phyloP scores from a whole-genome alignment of 2,329 filamentous ascomycete species.

The Thelonectria discophora region DNA sequence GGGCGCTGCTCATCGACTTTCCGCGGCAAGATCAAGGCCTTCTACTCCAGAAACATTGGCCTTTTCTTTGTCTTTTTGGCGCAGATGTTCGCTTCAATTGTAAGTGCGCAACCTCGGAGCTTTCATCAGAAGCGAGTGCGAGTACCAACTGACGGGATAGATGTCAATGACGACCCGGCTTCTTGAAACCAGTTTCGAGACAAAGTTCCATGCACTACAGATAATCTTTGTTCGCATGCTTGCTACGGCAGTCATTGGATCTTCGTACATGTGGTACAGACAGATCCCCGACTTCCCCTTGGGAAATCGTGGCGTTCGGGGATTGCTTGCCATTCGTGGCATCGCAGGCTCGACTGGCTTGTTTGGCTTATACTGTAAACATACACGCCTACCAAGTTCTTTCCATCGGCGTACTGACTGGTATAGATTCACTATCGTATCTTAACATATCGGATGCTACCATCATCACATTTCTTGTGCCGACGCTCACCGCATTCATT shows the following conservation, averaged over 20 bases:
- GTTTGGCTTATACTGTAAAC: slow-evolving; percentile 62
- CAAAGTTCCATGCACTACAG: slow-evolving; percentile 52
- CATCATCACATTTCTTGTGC: slow-evolving; percentile 81
- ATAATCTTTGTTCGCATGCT: slow-evolving; percentile 56
- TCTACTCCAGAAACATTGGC: slow-evolving; percentile 57
- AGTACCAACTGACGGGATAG: slow-evolving; percentile 34
- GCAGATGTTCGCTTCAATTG: slow-evolving; percentile 53
- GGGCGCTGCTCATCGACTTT: background rate
- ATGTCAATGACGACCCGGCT: slow-evolving; percentile 53
- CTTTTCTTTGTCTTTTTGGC: slow-evolving; percentile 52
- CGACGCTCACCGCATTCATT: slow-evolving; percentile 72
- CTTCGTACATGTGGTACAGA: slow-evolving; percentile 52
- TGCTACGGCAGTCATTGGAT: slow-evolving; percentile 48
- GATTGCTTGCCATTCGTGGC: slow-evolving; percentile 71
- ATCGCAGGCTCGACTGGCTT: slow-evolving; percentile 72
- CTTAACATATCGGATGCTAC: slow-evolving; percentile 81
- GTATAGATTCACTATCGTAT: slow-evolving; percentile 63
- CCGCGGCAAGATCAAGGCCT: slow-evolving; percentile 43
- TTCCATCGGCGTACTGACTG: background rate
- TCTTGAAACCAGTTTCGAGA: slow-evolving; percentile 45
- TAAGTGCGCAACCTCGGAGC: slow-evolving; percentile 30
- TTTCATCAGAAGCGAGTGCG: too few species aligned
- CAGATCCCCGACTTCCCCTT: slow-evolving; percentile 70
- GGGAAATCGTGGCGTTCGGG: slow-evolving; percentile 68
- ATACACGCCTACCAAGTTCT: background rate